Percentiles rank a stretch among this genome's conserved stretches.
Evolutionary conservation across 1,284 basidiomycete genomes (phyloP).

Genomic region (Tylopilus orsonianus): DNA sequence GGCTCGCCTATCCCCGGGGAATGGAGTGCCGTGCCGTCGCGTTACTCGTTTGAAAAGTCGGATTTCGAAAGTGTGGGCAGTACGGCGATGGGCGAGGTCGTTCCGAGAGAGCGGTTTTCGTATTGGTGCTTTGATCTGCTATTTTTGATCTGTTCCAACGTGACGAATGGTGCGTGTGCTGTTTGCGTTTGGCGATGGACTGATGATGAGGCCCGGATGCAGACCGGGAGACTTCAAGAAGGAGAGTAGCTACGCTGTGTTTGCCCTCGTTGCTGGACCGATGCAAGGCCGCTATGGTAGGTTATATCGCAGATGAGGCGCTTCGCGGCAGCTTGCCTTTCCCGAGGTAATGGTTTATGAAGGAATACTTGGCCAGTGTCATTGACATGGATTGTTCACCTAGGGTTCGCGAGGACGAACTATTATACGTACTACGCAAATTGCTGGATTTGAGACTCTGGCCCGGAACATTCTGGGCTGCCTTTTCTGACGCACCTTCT

Average conservation of each 20-base stretch:
- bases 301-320: slow-evolving; percentile 80
- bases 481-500: slow-evolving; percentile 63
- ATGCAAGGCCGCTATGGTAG: slow-evolving; percentile 64
- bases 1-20: slow-evolving; percentile 16
- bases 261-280: slow-evolving; percentile 73
- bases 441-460: slow-evolving; percentile 69
- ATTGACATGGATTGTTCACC: neutral
- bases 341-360: slow-evolving; percentile 54
- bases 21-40: slow-evolving; percentile 8
- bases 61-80: slow-evolving; percentile 52
- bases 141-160: slow-evolving; percentile 74
- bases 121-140: slow-evolving; percentile 95
- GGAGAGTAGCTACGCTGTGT: slow-evolving; percentile 68
- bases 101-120: slow-evolving; percentile 81
- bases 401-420: slow-evolving; percentile 86
- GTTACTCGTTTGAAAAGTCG: slow-evolving; percentile 36
- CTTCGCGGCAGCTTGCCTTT: slow-evolving; percentile 84
- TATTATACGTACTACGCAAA: slow-evolving; percentile 81
- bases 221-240: slow-evolving; percentile 62
- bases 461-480: slow-evolving; percentile 75
- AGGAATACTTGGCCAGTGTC: neutral
- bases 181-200: neutral
- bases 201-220: slow-evolving; percentile 1
- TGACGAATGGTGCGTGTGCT: slow-evolving; percentile 49
- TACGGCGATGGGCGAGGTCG: slow-evolving; percentile 54